Percentiles rank a stretch among this genome's conserved stretches.
These are phyloP conservation scores for Calvatia gigantea DNA, from an alignment of 768 basidiomycete species.

Conservation along the genomic window DNA sequence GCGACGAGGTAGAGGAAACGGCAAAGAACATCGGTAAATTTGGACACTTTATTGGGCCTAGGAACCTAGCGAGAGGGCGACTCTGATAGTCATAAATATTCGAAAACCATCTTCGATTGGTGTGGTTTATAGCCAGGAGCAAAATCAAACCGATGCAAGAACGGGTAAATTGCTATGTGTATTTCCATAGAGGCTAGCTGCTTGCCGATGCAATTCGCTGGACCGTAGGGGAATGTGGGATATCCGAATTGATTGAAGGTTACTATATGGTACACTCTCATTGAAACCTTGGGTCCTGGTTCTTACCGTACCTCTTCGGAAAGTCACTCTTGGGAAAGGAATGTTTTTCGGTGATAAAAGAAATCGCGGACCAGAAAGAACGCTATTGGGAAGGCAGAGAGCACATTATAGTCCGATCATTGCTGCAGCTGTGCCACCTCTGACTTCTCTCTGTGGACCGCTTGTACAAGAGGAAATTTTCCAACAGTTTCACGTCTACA, in stretches of 20 bases:
- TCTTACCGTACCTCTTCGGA: too few species aligned
- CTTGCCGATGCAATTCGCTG: constrained; percentile 46
- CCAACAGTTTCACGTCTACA: constrained; percentile 34
- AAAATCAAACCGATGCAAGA: constrained; percentile 36
- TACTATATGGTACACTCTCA: constrained; percentile 17
- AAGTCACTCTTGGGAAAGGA: constrained; percentile 35
- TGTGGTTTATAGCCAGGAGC: constrained; percentile 25
- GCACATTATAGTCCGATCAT: constrained; percentile 15
- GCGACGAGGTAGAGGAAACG: too few species aligned
- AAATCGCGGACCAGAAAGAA: constrained; percentile 20
- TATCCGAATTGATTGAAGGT: constrained; percentile 19
- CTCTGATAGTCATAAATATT: too few species aligned
- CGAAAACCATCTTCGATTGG: constrained; percentile 12
- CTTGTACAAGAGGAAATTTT: constrained; percentile 30
- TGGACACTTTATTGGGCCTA: too few species aligned
- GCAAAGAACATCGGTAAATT: too few species aligned
- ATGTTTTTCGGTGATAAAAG: constrained; percentile 29
- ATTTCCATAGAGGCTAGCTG: constrained; percentile 31
- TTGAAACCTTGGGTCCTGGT: too few species aligned
- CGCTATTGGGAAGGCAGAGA: not conserved
- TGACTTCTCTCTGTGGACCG: constrained; percentile 28
- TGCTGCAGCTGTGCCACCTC: constrained; percentile 26
- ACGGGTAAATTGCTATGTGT: constrained; percentile 29
- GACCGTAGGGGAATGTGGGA: constrained; percentile 38
- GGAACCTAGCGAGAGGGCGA: too few species aligned